These are phyloP conservation scores for Leccinum pellstonianum DNA, from an alignment of 768 basidiomycete species.

Conservation along the genomic window DNA sequence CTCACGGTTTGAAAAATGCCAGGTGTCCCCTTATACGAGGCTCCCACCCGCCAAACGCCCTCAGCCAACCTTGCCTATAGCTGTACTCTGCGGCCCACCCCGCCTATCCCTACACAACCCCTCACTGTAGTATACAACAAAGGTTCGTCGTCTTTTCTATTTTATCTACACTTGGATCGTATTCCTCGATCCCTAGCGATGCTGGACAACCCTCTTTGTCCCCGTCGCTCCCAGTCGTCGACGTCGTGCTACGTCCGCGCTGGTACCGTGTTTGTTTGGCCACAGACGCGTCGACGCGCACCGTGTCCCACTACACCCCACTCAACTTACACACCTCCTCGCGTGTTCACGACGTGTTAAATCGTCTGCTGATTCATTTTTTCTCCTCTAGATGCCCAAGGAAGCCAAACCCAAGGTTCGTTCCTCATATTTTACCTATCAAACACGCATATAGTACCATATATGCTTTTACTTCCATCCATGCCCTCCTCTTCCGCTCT, in stretches of 20 bases:
- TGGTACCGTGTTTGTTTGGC: constrained; percentile 37
- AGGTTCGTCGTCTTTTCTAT: constrained; percentile 26
- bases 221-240: constrained; percentile 22
- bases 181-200: constrained; percentile 25
- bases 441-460: constrained; percentile 11
- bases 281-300: constrained; percentile 38
- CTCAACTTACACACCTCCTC: constrained; percentile 32
- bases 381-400: constrained; percentile 69
- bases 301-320: constrained; percentile 29
- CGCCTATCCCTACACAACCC: constrained; percentile 30
- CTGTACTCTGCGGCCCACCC: constrained; percentile 33
- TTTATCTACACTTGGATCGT: constrained; percentile 25
- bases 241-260: constrained; percentile 21
- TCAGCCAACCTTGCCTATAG: constrained; percentile 40
- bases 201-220: constrained; percentile 5
- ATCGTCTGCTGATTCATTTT: constrained; percentile 35
- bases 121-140: constrained; percentile 31
- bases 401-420: constrained; percentile 71
- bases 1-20: constrained; percentile 33
- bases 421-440: constrained; percentile 12
- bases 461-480: constrained; percentile 20
- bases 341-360: constrained; percentile 40
- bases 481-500: not conserved
- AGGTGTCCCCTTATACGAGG: constrained; percentile 34
- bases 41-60: constrained; percentile 39